Conservation (phyloP, 768 basidiomycete genomes). For the Strobilomyces echinocephalus region DNA sequence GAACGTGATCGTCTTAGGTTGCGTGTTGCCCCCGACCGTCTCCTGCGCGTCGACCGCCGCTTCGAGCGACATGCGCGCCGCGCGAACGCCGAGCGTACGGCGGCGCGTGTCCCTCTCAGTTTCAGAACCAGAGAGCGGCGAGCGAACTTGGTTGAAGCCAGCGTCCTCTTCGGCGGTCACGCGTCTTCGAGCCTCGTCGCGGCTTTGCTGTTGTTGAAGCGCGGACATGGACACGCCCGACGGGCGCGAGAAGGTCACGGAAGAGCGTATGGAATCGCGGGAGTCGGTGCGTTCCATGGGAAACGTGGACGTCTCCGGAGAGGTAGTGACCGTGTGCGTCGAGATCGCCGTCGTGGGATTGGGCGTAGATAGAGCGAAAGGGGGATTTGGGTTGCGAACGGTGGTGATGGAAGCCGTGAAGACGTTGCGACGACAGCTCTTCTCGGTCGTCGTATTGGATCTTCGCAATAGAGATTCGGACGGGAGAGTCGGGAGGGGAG, state of each 20-base stretch:
- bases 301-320: slow-evolving; percentile 30
- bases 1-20: slow-evolving; percentile 36
- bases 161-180: slow-evolving; percentile 25
- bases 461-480: slow-evolving; percentile 45
- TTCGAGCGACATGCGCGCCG: slow-evolving; percentile 46
- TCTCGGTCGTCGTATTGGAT: slow-evolving; percentile 22
- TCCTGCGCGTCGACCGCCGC: slow-evolving; percentile 27
- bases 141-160: slow-evolving; percentile 22
- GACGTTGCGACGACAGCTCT: slow-evolving; percentile 35
- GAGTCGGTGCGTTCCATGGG: slow-evolving; percentile 46
- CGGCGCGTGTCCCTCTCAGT: slow-evolving; percentile 44
- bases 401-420: slow-evolving; percentile 45
- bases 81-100: slow-evolving; percentile 35
- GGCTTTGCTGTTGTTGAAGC: slow-evolving; percentile 49
- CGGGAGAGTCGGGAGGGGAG: slow-evolving; percentile 54
- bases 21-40: slow-evolving; percentile 27
- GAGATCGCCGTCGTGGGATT: slow-evolving; percentile 66
- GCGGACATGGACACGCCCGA: slow-evolving; percentile 50
- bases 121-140: slow-evolving; percentile 43
- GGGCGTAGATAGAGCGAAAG: slow-evolving; percentile 49
- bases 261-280: slow-evolving; percentile 39
- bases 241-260: slow-evolving; percentile 64
- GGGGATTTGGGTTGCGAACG: slow-evolving; percentile 37
- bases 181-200: slow-evolving; percentile 35
- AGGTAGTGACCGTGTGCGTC: slow-evolving; percentile 55